Percentiles rank a stretch among this genome's conserved stretches.
These are phyloP conservation scores for Trichoderma sp. DNA, from an alignment of 2,329 filamentous ascomycete genomes.

Conservation along the genomic window DNA sequence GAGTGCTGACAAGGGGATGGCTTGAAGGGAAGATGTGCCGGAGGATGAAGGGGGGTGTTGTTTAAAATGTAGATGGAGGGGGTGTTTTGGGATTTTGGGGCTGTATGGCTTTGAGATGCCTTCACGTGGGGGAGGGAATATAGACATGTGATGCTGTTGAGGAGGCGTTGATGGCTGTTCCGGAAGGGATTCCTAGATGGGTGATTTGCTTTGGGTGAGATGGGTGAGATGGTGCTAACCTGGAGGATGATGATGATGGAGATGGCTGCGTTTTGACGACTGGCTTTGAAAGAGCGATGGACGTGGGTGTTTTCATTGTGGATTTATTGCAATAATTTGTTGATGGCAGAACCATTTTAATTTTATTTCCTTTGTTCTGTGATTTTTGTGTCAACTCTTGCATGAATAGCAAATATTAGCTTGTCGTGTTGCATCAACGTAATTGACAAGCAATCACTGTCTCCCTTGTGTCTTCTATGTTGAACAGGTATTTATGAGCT, in stretches of 20 bases:
- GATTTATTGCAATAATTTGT: background rate
- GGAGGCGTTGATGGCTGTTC: background rate
- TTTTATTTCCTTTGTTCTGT: background rate
- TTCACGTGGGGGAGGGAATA: background rate
- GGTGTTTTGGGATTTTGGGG: background rate
- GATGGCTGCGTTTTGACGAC: background rate
- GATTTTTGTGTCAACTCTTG: background rate
- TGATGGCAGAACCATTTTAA: background rate
- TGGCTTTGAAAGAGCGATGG: background rate
- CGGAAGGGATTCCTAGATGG: background rate
- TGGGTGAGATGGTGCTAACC: background rate
- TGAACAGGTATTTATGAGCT: no score
- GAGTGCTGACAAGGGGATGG: background rate
- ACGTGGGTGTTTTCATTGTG: background rate
- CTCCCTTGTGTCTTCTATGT: no score
- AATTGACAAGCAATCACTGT: no score
- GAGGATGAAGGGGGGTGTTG: background rate
- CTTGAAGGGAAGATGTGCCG: background rate
- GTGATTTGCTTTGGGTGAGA: background rate
- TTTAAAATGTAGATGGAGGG: background rate
- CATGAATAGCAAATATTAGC: no score
- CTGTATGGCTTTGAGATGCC: background rate
- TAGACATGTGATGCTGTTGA: background rate
- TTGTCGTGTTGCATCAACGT: no score
- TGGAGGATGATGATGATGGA: background rate